phyloP scores from a whole-genome alignment of 2,329 filamentous ascomycete genomes.

The Trichocomaceae sp. region DNA sequence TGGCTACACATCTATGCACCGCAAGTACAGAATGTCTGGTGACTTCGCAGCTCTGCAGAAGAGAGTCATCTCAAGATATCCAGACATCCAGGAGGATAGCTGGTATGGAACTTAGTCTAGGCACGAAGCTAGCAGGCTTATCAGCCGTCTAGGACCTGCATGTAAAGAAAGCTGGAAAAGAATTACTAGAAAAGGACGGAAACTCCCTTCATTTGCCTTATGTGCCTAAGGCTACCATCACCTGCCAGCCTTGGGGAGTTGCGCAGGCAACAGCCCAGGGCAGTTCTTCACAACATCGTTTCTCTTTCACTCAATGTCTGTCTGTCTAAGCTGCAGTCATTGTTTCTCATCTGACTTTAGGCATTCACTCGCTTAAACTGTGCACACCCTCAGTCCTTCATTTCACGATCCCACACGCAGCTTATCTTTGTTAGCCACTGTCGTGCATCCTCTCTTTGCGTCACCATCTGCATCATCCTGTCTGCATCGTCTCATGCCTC shows the following conservation, averaged over 20 bases:
- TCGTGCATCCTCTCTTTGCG: background rate
- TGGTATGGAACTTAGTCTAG: no score
- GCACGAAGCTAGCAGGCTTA: no score
- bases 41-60: no score
- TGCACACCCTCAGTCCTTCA: background rate
- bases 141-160: no score
- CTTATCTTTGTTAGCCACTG: background rate
- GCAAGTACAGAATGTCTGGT: background rate
- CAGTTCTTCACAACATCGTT: background rate
- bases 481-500: background rate
- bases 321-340: background rate
- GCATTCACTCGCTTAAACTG: background rate
- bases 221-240: background rate
- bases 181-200: background rate
- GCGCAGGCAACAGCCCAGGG: constrained; percentile 1
- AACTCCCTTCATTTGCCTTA: background rate
- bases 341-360: background rate
- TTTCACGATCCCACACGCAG: background rate
- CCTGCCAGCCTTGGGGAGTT: background rate
- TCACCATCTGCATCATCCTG: no score
- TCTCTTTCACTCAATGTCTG: no score
- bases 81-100: no score
- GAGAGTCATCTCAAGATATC: no score
- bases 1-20: background rate
- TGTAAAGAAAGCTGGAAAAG: background rate